Evolutionary conservation across 2,329 filamentous ascomycete genomes (phyloP).

Genomic region (Monilinia laxa): DNA sequence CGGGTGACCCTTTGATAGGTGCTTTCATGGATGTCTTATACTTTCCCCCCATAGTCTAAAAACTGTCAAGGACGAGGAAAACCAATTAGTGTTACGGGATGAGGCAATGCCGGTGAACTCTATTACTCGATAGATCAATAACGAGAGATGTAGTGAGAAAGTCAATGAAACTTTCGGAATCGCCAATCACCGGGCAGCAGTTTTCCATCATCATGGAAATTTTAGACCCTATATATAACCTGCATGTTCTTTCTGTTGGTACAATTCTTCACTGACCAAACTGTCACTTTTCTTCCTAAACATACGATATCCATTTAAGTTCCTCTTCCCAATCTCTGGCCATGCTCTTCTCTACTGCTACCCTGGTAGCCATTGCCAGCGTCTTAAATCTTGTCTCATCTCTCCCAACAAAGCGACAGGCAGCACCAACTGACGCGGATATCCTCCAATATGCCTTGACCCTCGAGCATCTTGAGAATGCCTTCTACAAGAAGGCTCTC

Average conservation of each 20-base stretch:
- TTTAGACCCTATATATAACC: not conserved
- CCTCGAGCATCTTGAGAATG: conserved; percentile 60
- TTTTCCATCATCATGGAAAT: not conserved
- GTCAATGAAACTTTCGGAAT: not conserved
- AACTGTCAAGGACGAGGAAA: not conserved
- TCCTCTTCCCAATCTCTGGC: not conserved
- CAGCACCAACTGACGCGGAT: conserved; percentile 31
- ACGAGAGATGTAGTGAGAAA: not conserved
- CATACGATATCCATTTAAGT: not conserved
- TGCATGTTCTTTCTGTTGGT: not conserved
- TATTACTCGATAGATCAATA: conserved; percentile 3
- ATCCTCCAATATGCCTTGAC: conserved; percentile 52
- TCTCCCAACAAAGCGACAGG: conserved; percentile 32
- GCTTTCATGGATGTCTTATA: not conserved
- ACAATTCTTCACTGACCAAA: not conserved
- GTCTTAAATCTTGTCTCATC: conserved; percentile 25
- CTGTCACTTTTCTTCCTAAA: not conserved
- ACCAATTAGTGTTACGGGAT: not conserved
- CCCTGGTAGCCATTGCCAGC: conserved; percentile 27
- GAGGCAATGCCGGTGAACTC: not conserved
- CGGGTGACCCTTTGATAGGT: not conserved
- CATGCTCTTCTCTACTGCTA: conserved; percentile 35
- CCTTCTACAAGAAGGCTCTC: conserved; percentile 63
- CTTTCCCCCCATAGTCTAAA: not conserved
- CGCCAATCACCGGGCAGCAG: not conserved